phyloP scores from a whole-genome alignment of 2,329 filamentous ascomycete species.

The Paracoccidioides brasiliensis region DNA sequence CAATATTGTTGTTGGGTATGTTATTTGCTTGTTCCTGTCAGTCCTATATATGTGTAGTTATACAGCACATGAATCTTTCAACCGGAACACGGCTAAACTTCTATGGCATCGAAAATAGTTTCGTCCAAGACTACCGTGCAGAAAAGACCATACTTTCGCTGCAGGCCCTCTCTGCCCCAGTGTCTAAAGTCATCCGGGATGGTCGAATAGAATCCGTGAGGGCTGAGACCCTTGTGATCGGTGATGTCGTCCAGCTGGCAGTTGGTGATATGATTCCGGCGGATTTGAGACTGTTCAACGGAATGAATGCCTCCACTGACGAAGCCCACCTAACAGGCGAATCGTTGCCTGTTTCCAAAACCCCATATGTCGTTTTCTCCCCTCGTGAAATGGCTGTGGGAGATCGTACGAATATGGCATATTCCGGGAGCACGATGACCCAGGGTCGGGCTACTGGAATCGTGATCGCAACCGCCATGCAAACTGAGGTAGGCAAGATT shows the following conservation, averaged over 20 bases:
- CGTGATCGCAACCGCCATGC: constrained; percentile 49
- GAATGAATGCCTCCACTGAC: constrained; percentile 46
- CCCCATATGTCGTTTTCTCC: constrained; percentile 31
- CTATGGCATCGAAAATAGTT: constrained; percentile 19
- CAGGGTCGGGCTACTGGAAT: constrained; percentile 48
- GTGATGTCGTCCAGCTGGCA: constrained; percentile 43
- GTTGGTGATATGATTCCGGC: constrained; percentile 39
- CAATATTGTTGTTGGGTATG: constrained; percentile 42
- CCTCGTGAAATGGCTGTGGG: constrained; percentile 39
- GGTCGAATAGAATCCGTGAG: constrained; percentile 40
- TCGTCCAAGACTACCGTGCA: constrained; percentile 41
- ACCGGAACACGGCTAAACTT: not conserved
- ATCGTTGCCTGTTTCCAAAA: constrained; percentile 46
- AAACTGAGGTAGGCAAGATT: constrained; percentile 50
- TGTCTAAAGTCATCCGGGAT: constrained; percentile 38
- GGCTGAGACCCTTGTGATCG: constrained; percentile 44
- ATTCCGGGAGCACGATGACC: constrained; percentile 48
- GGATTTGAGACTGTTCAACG: constrained; percentile 41
- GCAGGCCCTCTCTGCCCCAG: constrained; percentile 38
- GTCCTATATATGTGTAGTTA: not conserved
- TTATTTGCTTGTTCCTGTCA: not conserved
- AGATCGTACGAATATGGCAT: constrained; percentile 50
- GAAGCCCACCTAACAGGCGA: constrained; percentile 52
- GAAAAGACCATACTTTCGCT: constrained; percentile 44
- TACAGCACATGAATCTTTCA: too few relatives aligned